These are phyloP conservation scores for Garcia nutans DNA, from an alignment of 345 rosid genomes.

Conservation along the genomic window DNA sequence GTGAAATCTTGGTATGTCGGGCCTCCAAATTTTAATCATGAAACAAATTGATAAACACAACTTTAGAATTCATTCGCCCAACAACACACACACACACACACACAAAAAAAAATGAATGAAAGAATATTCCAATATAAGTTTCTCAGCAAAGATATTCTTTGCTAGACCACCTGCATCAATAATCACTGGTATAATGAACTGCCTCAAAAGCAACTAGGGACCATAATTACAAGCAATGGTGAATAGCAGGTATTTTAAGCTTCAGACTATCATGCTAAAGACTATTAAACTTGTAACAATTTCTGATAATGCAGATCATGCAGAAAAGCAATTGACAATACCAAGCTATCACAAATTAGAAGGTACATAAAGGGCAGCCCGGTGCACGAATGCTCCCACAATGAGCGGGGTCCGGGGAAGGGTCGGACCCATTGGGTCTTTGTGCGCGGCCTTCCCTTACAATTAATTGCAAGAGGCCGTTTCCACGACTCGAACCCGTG, in stretches of 20 bases:
- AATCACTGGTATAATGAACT: neutral
- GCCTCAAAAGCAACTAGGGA: neutral
- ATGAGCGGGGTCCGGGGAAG: too few species aligned
- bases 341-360: neutral
- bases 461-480: too few species aligned
- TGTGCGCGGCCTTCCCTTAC: too few species aligned
- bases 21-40: neutral
- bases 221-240: neutral
- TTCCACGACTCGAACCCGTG: too few species aligned
- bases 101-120: neutral
- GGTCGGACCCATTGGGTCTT: too few species aligned
- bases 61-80: neutral
- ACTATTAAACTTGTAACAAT: neutral
- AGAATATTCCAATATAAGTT: neutral
- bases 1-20: neutral
- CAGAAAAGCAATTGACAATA: neutral
- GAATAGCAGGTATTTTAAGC: neutral
- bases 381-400: too few species aligned
- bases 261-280: neutral
- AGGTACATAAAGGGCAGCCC: too few species aligned
- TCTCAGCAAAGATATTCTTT: neutral
- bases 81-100: too few species aligned
- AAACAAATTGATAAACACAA: neutral
- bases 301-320: neutral
- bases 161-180: neutral